Evolutionary conservation across 306 rosid species (phyloP).

Genomic region (Trifolium fragiferum): DNA sequence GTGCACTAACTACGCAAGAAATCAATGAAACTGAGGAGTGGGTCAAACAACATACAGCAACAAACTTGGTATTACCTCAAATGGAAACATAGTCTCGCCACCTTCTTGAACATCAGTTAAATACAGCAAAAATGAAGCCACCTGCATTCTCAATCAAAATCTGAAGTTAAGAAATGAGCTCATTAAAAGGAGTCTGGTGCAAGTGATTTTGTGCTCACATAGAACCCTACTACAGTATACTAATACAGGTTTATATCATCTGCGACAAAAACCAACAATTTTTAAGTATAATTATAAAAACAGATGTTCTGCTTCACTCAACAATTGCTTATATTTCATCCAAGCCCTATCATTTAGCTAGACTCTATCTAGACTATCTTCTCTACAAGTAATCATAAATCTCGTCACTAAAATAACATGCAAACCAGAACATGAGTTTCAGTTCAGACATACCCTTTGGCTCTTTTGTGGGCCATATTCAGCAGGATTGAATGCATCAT

Average conservation of each 20-base stretch:
- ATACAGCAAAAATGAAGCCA: constrained; percentile 84
- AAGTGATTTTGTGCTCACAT: constrained; percentile 13
- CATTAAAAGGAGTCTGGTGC: constrained; percentile 1
- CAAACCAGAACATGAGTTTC: constrained; percentile 36
- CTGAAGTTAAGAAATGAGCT: constrained; percentile 26
- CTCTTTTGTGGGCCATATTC: constrained; percentile 95
- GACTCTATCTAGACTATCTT: constrained; percentile 25
- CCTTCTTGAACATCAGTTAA: constrained; percentile 78
- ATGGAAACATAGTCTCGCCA: constrained; percentile 89
- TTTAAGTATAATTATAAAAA: constrained; percentile 4
- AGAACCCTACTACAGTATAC: constrained; percentile 10
- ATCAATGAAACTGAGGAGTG: constrained; percentile 7
- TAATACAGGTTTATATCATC: constrained; percentile 16
- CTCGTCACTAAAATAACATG: constrained; percentile 23
- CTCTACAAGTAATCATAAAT: constrained; percentile 35
- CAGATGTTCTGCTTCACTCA: neutral
- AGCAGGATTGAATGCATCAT: constrained; percentile 78
- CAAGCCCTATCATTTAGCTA: constrained; percentile 19
- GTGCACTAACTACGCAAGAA: neutral
- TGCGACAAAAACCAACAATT: constrained; percentile 18
- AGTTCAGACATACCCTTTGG: constrained; percentile 71
- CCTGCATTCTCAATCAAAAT: constrained; percentile 53
- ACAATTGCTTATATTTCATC: constrained; percentile 18
- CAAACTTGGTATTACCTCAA: constrained; percentile 63
- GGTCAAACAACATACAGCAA: constrained; percentile 21